Evolutionary conservation across 2,329 filamentous ascomycete species (phyloP), one percentile per base, ranked within the genome.

Genomic region (Boeremia lycopersici): DNA sequence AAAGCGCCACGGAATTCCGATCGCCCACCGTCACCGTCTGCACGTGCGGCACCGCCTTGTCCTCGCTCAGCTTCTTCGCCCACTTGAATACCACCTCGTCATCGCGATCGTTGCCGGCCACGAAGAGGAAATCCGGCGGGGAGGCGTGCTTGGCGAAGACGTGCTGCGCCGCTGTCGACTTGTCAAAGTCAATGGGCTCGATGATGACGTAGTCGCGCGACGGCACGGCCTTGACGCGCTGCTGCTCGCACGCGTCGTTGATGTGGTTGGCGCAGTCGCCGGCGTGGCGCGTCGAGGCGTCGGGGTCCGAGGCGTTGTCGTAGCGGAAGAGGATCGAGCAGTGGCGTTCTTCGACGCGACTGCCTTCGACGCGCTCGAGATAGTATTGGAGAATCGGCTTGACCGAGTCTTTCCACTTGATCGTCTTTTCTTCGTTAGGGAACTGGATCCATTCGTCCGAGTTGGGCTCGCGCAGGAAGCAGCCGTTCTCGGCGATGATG

Each of bases 41-140:
- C 4, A 95, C 90, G 50, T 91, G 82, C 44, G 65, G 50, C 42
- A 81, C 61, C 9, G 61, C 56, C 13, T 62, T 77, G 15, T 83
- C 82, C 3, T 83, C 81, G 19, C 82, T 81, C 10, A 96, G 78
- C 43, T 85, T 82, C 76, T 97, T 96, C 15, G 93, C 95, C 93
- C 95, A 98, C 59, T 88, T 88, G 78, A 96, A 98, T 17, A 96
- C 89, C 64, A 91, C 89, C 71, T 98, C 93, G 62, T 98, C 95
- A 64, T 97, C 93, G 29, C 93, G 87, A 36, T 93, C 91, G 69
- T 97, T 93, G 33, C 93, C 93, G 30, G 93, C 85, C 6, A 96
- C 90, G 78, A 97, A 86, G 52, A 98, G 76, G 74, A 97, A 98
- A 71, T 97, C 91, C 0, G 91, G 50, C 19, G 65, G 65, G 9